Conservation (phyloP, 1,139 yeast species). For the Magnusiomyces tetraspermus region DNA sequence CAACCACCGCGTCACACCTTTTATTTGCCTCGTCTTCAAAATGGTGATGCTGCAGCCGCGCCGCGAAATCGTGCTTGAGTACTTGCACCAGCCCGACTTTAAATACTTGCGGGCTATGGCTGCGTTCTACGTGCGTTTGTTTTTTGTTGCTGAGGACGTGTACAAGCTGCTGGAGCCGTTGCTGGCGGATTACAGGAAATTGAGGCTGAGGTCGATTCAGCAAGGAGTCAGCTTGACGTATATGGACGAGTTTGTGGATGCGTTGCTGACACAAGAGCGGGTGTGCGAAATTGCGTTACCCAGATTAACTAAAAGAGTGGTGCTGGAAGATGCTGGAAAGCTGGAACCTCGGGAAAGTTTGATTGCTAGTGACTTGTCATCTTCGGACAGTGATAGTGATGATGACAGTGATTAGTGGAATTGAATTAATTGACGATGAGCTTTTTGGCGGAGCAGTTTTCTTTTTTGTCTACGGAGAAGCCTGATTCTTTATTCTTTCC, state of each 20-base stretch:
- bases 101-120: constrained; percentile 58
- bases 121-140: constrained; percentile 49
- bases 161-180: constrained; percentile 45
- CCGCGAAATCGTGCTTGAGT: constrained; percentile 42
- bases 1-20: constrained; percentile 49
- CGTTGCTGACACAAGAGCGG: constrained; percentile 40
- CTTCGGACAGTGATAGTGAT: constrained; percentile 14
- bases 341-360: constrained; percentile 33
- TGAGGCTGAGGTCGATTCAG: constrained; percentile 30
- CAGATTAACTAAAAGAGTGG: constrained; percentile 39
- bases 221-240: constrained; percentile 34
- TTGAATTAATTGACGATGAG: too few relatives aligned
- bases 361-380: constrained; percentile 27
- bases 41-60: constrained; percentile 56
- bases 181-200: constrained; percentile 47
- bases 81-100: constrained; percentile 49
- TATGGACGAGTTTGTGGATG: constrained; percentile 57
- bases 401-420: constrained; percentile 6
- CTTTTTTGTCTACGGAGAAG: too few relatives aligned
- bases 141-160: constrained; percentile 38
- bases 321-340: constrained; percentile 34
- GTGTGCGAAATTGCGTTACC: constrained; percentile 57
- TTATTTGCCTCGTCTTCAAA: constrained; percentile 54
- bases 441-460: too few relatives aligned
- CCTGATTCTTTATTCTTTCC: not conserved